These are phyloP conservation scores for Macadamia tetraphylla DNA, from an alignment of 164 flowering plant species.

Conservation along the genomic window DNA sequence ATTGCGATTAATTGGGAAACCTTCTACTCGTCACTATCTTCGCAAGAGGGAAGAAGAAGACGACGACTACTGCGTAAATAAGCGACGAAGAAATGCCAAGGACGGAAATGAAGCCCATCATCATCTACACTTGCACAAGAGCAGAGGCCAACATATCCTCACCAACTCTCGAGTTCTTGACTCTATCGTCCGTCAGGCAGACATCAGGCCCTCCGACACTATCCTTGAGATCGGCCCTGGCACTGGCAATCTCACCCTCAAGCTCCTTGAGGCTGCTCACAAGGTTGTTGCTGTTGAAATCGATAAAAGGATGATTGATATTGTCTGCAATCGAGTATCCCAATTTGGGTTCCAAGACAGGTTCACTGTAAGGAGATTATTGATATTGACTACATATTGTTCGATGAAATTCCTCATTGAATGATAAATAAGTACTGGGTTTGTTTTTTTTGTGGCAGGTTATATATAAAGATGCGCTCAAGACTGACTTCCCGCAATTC, in stretches of 20 bases:
- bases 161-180: constrained; percentile 75
- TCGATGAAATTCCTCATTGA: constrained; percentile 38
- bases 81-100: not conserved
- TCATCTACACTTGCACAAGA: constrained; percentile 45
- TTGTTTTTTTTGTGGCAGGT: constrained; percentile 44
- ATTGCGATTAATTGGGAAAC: constrained; percentile 7
- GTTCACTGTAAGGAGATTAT: constrained; percentile 39
- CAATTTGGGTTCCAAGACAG: constrained; percentile 42
- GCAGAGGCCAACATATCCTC: constrained; percentile 86
- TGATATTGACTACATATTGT: constrained; percentile 11
- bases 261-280: constrained; percentile 63
- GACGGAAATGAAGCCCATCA: constrained; percentile 18
- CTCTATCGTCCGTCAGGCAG: constrained; percentile 58
- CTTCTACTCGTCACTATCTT: not conserved
- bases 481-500: constrained; percentile 66
- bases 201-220: constrained; percentile 51
- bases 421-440: not conserved
- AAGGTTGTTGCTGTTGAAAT: constrained; percentile 74
- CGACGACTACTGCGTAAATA: constrained; percentile 10
- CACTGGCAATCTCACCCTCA: constrained; percentile 89
- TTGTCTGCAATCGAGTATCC: constrained; percentile 54
- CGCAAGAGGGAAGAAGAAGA: constrained; percentile 10
- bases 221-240: constrained; percentile 96
- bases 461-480: constrained; percentile 62
- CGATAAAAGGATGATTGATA: constrained; percentile 73